Base-by-base conservation (phyloP, 176 grass and related monocot species). In the Eragrostis nindensis region DNA sequence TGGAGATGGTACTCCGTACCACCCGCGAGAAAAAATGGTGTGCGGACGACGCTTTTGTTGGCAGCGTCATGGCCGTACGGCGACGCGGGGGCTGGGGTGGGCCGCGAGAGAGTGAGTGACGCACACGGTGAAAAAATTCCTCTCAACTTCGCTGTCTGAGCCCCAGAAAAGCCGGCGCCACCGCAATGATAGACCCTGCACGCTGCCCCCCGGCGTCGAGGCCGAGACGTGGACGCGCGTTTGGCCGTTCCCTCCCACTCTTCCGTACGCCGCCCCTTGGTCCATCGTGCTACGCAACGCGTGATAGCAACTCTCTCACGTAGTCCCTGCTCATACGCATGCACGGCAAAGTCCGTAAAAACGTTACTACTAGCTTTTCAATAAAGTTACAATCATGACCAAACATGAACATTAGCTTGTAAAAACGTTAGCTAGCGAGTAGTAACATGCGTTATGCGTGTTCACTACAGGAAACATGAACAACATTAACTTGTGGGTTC, bases 141-240 rank as follows among this genome's bases (percentile, higher is more conserved):
- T 78, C 75, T 29, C 53, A 25, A n/a, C 5, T 80, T 80, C 70
- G 17, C 22, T 21, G 22, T 7, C 70, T 27, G 65, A 15, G 64
- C 78, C 38, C 17, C 22, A 81, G 64, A 54, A 82, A 66, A 77
- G 83, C 85, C 68, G 71, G 69, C 75, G 62, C 85, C 81, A 83
- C 80, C 67, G 69, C 71, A 81, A 78, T 74, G 19, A 64, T 89
- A 68, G 10, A 39, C 70, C 67, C 76, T 75, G 41, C 74, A 30
- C 75, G 72, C 72, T 87, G 76, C 66, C 56, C 66, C 77, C 67
- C 19, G 19, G 76, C 63, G 59, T 82, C 79, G 39, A 27, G 73
- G 79, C 64, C 70, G 61, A 68, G 81, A 85, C 91, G 85, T 84
- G 77, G 87, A 90, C 73, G 27, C 82, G 70, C 46, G 67, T 57